These are phyloP conservation scores for Acer yangbiense DNA, from an alignment of 345 rosid species.

Conservation along the genomic window DNA sequence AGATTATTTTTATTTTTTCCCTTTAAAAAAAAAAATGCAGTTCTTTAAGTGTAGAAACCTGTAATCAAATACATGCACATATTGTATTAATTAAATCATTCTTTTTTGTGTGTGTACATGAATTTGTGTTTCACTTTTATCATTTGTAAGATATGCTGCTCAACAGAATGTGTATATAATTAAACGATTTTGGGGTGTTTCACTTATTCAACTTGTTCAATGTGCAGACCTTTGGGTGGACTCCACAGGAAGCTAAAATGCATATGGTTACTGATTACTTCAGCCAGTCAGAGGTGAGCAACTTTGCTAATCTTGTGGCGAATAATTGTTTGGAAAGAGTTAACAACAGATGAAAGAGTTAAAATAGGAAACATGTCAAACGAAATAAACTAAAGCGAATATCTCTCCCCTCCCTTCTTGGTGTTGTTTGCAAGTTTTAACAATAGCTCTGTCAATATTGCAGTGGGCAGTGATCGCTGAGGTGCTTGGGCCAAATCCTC, in stretches of 20 bases:
- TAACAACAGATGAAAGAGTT: constrained; percentile 8
- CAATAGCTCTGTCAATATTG: constrained; percentile 26
- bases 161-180: too few relatives aligned
- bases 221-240: constrained; percentile 87
- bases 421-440: constrained; percentile 23
- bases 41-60: too few relatives aligned
- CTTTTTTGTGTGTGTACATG: too few relatives aligned
- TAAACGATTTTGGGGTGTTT: background rate
- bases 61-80: too few relatives aligned
- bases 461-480: constrained; percentile 86
- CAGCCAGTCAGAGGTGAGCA: constrained; percentile 79
- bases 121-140: too few relatives aligned
- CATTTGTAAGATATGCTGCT: too few relatives aligned
- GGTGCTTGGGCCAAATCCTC: constrained; percentile 87
- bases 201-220: constrained; percentile 26
- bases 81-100: too few relatives aligned
- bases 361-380: background rate
- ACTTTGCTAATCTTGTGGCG: constrained; percentile 5
- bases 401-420: background rate
- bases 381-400: background rate
- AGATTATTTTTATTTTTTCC: too few relatives aligned
- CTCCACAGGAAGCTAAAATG: constrained; percentile 83
- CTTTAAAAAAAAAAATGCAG: too few relatives aligned
- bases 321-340: background rate
- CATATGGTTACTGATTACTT: constrained; percentile 93